These are phyloP conservation scores for Erythrobasidium hasegawianum DNA, from an alignment of 1,284 basidiomycete species.

Conservation along the genomic window DNA sequence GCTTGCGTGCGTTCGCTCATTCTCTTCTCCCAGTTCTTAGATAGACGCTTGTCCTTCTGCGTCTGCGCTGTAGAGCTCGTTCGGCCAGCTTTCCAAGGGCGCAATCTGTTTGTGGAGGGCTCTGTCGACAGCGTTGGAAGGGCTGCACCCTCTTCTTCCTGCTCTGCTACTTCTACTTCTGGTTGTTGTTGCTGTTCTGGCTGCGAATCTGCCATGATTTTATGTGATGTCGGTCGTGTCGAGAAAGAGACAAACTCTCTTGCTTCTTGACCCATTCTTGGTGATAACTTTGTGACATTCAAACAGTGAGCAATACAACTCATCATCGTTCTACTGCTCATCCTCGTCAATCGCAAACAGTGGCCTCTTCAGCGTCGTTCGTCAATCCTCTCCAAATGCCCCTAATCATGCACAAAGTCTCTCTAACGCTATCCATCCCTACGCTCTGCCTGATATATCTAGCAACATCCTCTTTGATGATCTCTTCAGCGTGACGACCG, in stretches of 20 bases:
- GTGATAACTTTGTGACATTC: too few species aligned
- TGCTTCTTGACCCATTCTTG: too few species aligned
- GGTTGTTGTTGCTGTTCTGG: not conserved
- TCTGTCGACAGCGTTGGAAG: constrained; percentile 25
- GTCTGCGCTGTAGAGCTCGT: constrained; percentile 33
- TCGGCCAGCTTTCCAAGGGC: constrained; percentile 35
- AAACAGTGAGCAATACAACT: not conserved
- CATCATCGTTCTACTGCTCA: not conserved
- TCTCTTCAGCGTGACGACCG: constrained; percentile 75
- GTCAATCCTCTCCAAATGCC: not conserved
- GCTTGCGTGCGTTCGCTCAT: constrained; percentile 38
- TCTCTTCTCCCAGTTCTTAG: constrained; percentile 37
- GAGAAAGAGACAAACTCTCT: too few species aligned
- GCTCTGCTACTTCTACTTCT: too few species aligned
- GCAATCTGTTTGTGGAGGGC: constrained; percentile 16
- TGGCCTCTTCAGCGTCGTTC: constrained; percentile 32
- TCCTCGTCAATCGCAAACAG: not conserved
- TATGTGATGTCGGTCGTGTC: too few species aligned
- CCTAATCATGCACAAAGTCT: not conserved
- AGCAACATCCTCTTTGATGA: constrained; percentile 80
- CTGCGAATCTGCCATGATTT: not conserved
- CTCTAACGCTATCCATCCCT: not conserved
- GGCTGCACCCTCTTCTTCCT: not conserved
- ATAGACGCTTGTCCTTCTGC: constrained; percentile 29
- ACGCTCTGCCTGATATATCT: constrained; percentile 9